Conservation (phyloP, 106 monocot genomes). For the Platanthera guangdongensis region DNA sequence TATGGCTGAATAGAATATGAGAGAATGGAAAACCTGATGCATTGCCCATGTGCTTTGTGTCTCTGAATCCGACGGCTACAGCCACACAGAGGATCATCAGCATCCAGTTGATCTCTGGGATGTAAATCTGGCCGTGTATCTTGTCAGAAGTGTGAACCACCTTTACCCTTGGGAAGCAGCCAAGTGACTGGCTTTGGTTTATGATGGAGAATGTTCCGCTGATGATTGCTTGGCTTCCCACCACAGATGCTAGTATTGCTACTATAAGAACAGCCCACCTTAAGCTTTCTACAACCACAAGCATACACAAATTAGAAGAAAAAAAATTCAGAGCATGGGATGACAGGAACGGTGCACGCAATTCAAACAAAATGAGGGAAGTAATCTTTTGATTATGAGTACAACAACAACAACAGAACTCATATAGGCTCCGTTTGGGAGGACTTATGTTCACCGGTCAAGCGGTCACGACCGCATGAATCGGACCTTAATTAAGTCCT, state of each 20-base stretch:
- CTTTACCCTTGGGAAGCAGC: constrained; percentile 64
- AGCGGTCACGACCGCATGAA: no score
- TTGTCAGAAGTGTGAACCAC: constrained; percentile 54
- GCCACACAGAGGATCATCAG: constrained; percentile 59
- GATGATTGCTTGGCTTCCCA: constrained; percentile 67
- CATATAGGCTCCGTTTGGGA: no score
- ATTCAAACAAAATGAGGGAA: background rate
- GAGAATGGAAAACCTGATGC: constrained; percentile 39
- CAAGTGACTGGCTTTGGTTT: constrained; percentile 48
- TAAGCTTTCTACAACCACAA: constrained; percentile 24
- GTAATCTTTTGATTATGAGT: no score
- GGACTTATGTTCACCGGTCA: no score
- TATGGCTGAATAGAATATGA: background rate
- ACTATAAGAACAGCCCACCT: constrained; percentile 48
- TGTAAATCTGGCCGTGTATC: constrained; percentile 67
- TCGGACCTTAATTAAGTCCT: no score
- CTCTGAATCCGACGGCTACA: constrained; percentile 60
- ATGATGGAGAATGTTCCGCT: constrained; percentile 67
- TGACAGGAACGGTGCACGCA: background rate
- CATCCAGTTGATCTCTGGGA: constrained; percentile 73
- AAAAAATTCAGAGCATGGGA: background rate
- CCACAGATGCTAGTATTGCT: constrained; percentile 60
- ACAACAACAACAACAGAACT: no score
- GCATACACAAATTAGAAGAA: background rate
- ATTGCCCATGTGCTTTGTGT: constrained; percentile 66